phyloP scores from a whole-genome alignment of 2,329 filamentous ascomycete genomes.

The Fonsecaea multimorphosa region DNA sequence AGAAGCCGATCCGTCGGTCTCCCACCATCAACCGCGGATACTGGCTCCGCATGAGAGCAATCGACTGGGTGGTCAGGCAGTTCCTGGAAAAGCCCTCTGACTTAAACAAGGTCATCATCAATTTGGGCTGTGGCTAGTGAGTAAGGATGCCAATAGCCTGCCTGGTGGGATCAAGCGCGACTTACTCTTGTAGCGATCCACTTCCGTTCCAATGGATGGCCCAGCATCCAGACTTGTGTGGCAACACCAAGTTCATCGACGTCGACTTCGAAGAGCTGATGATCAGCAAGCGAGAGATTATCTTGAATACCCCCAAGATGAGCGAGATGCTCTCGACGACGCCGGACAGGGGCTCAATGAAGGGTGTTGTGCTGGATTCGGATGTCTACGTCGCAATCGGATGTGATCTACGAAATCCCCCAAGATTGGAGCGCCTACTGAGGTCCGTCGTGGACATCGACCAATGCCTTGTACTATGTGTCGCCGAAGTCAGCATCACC shows the following conservation, averaged over 20 bases:
- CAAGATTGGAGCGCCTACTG: conserved; percentile 65
- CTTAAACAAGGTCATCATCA: conserved; percentile 39
- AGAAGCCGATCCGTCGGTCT: conserved; percentile 79
- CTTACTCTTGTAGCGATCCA: conserved; percentile 69
- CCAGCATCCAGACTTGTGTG: conserved; percentile 61
- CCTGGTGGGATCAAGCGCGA: not conserved
- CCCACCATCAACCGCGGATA: conserved; percentile 91
- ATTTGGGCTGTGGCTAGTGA: conserved; percentile 40
- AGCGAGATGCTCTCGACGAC: conserved; percentile 33
- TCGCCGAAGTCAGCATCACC: conserved; percentile 88
- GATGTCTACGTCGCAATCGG: conserved; percentile 38
- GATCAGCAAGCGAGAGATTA: conserved; percentile 39
- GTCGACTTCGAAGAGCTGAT: conserved; percentile 40
- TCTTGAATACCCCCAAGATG: conserved; percentile 37
- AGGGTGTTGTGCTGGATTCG: conserved; percentile 34
- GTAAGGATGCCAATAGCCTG: conserved; percentile 29
- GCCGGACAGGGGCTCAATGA: conserved; percentile 5
- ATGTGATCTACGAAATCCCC: conserved; percentile 65
- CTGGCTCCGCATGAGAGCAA: conserved; percentile 81
- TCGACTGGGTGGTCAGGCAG: conserved; percentile 74
- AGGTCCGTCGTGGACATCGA: conserved; percentile 63
- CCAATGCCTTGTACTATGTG: conserved; percentile 72
- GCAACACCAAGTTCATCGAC: conserved; percentile 38
- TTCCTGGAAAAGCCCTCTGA: conserved; percentile 67
- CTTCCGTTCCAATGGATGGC: conserved; percentile 82